Percentiles rank a stretch among this genome's conserved stretches.
Evolutionary conservation across 176 grass and related monocot species (phyloP).

Genomic region (maize (Zea mays)): DNA sequence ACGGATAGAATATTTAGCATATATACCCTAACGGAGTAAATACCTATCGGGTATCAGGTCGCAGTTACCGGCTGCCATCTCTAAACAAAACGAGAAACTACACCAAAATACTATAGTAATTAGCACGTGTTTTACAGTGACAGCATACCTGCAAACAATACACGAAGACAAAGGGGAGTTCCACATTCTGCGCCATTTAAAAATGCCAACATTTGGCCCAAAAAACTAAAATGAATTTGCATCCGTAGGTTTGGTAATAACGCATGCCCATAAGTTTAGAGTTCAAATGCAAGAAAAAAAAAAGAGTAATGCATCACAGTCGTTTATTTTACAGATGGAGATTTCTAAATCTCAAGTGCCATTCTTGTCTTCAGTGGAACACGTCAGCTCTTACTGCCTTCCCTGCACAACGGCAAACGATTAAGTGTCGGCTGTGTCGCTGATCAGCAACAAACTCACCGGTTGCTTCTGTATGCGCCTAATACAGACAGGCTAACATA

Average conservation of each 20-base stretch:
- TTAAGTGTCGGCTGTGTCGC: background rate
- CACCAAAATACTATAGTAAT: too few relatives aligned
- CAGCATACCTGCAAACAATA: background rate
- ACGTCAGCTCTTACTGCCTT: constrained; percentile 36
- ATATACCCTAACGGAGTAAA: too few relatives aligned
- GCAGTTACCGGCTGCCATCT: too few relatives aligned
- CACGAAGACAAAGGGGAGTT: too few relatives aligned
- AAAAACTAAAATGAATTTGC: constrained; percentile 6
- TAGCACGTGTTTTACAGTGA: background rate
- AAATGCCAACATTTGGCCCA: background rate
- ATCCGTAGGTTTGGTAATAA: background rate
- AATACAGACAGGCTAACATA: background rate
- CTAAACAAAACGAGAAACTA: background rate
- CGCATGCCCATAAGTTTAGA: background rate
- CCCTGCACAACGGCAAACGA: constrained; percentile 37
- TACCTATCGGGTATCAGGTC: too few relatives aligned
- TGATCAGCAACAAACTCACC: background rate
- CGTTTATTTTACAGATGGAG: constrained; percentile 48
- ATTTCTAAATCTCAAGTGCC: constrained; percentile 34
- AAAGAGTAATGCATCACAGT: background rate
- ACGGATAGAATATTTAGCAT: too few relatives aligned
- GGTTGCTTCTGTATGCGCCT: background rate
- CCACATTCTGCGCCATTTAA: too few relatives aligned
- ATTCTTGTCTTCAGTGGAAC: background rate
- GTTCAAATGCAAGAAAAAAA: constrained; percentile 13